These are phyloP conservation scores for Eimeria necatrix DNA, from an alignment of 169 alveolate genomes.

Conservation along the genomic window DNA sequence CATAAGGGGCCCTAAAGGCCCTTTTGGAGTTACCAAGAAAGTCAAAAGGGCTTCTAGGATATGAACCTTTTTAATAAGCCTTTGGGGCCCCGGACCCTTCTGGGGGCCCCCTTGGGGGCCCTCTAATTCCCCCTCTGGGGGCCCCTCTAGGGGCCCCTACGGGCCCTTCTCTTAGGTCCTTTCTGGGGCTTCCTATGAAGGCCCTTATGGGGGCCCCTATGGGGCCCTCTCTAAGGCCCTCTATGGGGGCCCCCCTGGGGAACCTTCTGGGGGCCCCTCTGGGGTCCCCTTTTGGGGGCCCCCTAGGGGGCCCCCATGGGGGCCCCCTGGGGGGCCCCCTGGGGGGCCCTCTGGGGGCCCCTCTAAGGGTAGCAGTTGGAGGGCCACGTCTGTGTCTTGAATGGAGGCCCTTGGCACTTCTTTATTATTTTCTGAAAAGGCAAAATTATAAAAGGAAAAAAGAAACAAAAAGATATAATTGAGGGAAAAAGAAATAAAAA, in stretches of 20 bases:
- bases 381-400: conserved; percentile 4
- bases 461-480: background rate
- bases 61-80: too few species aligned
- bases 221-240: background rate
- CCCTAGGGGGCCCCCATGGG: background rate
- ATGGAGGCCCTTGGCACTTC: background rate
- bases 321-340: background rate
- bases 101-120: too few species aligned
- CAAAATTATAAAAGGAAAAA: background rate
- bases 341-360: background rate
- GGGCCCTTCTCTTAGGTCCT: too few species aligned
- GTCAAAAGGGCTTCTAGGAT: too few species aligned
- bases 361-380: background rate
- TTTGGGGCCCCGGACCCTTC: too few species aligned
- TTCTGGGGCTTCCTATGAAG: too few species aligned
- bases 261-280: too few species aligned
- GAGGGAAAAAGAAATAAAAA: background rate
- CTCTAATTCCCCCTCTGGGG: too few species aligned
- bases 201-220: background rate
- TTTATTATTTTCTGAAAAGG: background rate
- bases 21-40: too few species aligned
- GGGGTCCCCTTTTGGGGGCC: too few species aligned
- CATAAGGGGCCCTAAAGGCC: too few species aligned
- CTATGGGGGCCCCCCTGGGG: background rate
- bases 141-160: too few species aligned